These are phyloP conservation scores for Eimeria sp. DNA, from an alignment of 169 alveolate genomes.

Conservation along the genomic window DNA sequence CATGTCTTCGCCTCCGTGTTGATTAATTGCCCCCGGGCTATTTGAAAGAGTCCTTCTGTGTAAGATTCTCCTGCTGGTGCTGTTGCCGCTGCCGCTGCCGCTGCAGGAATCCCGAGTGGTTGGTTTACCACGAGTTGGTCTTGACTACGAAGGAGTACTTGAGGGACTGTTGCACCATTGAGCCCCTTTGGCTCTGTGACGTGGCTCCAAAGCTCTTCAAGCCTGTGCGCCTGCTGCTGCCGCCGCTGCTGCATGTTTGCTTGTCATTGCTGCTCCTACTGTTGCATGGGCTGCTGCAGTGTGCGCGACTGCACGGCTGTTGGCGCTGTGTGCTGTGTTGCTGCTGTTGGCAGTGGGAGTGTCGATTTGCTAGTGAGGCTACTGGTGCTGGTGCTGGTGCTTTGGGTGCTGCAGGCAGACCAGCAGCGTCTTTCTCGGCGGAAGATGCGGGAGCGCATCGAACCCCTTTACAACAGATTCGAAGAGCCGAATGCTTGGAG, in stretches of 20 bases:
- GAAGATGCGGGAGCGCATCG: constrained; percentile 97
- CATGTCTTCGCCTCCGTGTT: neutral
- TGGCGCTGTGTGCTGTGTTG: neutral
- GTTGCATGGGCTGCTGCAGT: constrained; percentile 6
- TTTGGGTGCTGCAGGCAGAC: constrained; percentile 87
- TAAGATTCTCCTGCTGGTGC: neutral
- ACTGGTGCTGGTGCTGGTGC: constrained; percentile 12
- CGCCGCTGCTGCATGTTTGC: constrained; percentile 18
- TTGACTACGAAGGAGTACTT: constrained; percentile 99
- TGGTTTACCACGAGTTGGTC: constrained; percentile 99
- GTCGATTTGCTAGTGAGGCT: neutral
- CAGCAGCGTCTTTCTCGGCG: constrained; percentile 94
- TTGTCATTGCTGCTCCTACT: constrained; percentile 13
- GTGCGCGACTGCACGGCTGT: neutral
- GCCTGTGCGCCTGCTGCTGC: constrained; percentile 79
- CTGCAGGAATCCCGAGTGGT: constrained; percentile 98
- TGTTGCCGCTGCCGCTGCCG: neutral
- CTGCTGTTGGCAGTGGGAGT: neutral
- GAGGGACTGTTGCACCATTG: constrained; percentile 98
- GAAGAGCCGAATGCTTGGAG: constrained; percentile 99
- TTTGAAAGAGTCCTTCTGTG: too few relatives aligned
- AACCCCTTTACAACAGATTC: constrained; percentile 96
- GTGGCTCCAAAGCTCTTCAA: constrained; percentile 99
- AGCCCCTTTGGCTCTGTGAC: constrained; percentile 99
- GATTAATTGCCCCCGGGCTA: too few relatives aligned